Percentiles rank a stretch among this genome's conserved stretches.
Conservation (phyloP, 1,139 yeast genomes). For the Chernovozyma aurita region DNA sequence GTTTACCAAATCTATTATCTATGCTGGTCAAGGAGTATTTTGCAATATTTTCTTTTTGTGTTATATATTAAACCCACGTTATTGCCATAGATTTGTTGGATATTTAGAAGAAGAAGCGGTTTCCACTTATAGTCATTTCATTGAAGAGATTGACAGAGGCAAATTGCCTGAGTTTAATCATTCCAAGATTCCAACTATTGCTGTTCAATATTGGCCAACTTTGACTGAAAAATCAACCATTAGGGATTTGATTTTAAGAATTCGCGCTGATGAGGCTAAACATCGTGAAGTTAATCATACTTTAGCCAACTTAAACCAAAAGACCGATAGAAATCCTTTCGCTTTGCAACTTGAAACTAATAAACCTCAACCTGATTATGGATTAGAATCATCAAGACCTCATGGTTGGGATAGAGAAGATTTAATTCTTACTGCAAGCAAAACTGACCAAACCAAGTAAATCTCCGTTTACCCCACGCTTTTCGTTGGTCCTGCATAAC, state of each 20-base stretch:
- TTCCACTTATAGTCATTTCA: constrained; percentile 58
- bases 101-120: constrained; percentile 80
- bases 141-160: constrained; percentile 53
- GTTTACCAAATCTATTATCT: constrained; percentile 53
- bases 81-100: constrained; percentile 76
- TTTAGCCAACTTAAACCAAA: constrained; percentile 57
- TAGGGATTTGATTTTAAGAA: constrained; percentile 54
- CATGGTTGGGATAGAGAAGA: constrained; percentile 68
- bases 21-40: constrained; percentile 69
- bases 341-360: constrained; percentile 43
- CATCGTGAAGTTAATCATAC: constrained; percentile 78
- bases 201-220: constrained; percentile 61
- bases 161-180: constrained; percentile 46
- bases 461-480: too few relatives aligned
- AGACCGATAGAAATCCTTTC: constrained; percentile 63
- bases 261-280: constrained; percentile 65
- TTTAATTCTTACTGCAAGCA: constrained; percentile 9
- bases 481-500: too few relatives aligned
- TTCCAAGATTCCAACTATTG: constrained; percentile 50
- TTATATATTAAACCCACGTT: constrained; percentile 56
- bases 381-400: constrained; percentile 42
- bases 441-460: too few relatives aligned
- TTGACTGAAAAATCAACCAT: constrained; percentile 45
- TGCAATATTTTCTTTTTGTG: constrained; percentile 61
- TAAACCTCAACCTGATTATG: constrained; percentile 54